phyloP scores from a whole-genome alignment of 2,329 filamentous ascomycete genomes.

The Podosphaera leucotricha region DNA sequence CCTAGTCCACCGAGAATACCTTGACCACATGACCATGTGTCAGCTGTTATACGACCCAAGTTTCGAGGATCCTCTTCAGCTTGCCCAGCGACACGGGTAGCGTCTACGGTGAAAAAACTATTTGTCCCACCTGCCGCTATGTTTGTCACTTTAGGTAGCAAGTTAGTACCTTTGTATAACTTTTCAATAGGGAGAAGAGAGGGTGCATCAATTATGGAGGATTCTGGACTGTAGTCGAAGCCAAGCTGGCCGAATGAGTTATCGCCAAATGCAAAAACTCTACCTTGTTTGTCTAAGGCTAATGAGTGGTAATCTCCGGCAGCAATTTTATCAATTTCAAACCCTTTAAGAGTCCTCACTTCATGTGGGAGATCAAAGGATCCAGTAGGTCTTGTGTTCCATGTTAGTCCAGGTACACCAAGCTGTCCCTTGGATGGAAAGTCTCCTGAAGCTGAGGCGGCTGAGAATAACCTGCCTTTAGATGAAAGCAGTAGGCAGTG shows the following conservation, averaged over 20 bases:
- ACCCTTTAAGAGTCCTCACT: constrained; percentile 44
- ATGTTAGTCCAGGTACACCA: constrained; percentile 62
- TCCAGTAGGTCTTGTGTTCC: constrained; percentile 51
- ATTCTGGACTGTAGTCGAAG: constrained; percentile 41
- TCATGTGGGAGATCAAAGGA: constrained; percentile 68
- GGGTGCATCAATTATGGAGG: constrained; percentile 42
- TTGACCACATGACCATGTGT: constrained; percentile 70
- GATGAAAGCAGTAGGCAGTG: constrained; percentile 72
- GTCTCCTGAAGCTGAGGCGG: constrained; percentile 53
- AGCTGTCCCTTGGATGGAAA: constrained; percentile 73
- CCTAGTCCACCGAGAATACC: constrained; percentile 69
- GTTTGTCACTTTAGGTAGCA: constrained; percentile 43
- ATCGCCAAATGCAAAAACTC: constrained; percentile 72
- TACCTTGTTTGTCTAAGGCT: constrained; percentile 50
- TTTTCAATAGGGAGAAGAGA: constrained; percentile 44
- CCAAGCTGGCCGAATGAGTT: constrained; percentile 82
- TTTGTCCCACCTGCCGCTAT: constrained; percentile 72
- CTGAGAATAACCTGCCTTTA: constrained; percentile 65
- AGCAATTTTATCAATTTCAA: constrained; percentile 51
- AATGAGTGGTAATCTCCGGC: constrained; percentile 73
- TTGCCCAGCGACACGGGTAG: constrained; percentile 30
- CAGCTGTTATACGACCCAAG: constrained; percentile 37
- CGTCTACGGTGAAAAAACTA: constrained; percentile 72
- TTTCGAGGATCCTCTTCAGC: constrained; percentile 18
- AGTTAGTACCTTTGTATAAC: constrained; percentile 45